These are phyloP conservation scores for Coffea eugenioides DNA, from an alignment of 257 asterid species.

Conservation along the genomic window DNA sequence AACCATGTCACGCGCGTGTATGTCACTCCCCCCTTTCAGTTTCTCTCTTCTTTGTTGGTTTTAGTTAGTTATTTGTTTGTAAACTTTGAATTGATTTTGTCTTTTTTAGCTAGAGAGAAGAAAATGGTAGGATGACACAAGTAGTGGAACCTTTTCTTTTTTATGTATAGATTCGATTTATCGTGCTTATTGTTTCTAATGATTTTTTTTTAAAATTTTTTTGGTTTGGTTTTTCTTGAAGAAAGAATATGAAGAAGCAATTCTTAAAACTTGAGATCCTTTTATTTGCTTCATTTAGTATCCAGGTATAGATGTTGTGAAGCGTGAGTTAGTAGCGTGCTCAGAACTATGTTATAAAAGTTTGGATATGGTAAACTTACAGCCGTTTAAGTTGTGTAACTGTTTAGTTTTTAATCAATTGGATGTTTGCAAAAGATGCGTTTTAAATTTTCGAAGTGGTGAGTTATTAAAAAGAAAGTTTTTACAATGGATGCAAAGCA, in stretches of 20 bases:
- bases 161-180: neutral
- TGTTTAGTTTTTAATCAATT: neutral
- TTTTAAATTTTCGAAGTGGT: neutral
- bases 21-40: slow-evolving; percentile 4
- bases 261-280: neutral
- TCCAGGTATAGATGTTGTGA: neutral
- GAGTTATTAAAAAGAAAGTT: neutral
- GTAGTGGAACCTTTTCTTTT: neutral
- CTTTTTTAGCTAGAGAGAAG: neutral
- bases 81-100: neutral
- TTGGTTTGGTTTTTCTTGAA: neutral
- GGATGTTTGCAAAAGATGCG: neutral
- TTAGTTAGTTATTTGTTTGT: neutral
- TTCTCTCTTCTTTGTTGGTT: neutral
- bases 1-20: slow-evolving; percentile 43
- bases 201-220: neutral
- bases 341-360: no score
- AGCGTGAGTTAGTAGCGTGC: neutral
- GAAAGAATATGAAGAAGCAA: neutral
- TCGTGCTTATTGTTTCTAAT: neutral
- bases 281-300: neutral
- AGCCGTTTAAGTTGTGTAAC: no score
- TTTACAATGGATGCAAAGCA: no score
- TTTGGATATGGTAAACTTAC: no score
- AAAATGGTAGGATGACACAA: no score